Percentiles rank a stretch among this genome's conserved stretches.
Conservation (phyloP, 768 basidiomycete species). For the Kwoniella bestiolae region DNA sequence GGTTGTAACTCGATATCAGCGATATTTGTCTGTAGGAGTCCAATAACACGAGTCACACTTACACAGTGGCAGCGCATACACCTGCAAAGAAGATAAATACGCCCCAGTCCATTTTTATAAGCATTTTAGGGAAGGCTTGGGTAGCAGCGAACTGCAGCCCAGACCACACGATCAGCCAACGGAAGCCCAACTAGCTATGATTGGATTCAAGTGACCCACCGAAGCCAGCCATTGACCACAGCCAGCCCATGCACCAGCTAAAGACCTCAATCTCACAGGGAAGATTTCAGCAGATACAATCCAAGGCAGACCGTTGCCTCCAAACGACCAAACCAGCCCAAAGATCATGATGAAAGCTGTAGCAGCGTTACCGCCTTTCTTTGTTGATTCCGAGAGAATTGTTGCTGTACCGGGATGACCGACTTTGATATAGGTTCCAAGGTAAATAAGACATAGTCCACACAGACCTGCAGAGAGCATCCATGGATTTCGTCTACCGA, state of each 20-base stretch:
- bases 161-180: background rate
- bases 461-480: constrained; percentile 60
- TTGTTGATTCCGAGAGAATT: constrained; percentile 10
- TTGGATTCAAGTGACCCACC: background rate
- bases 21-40: background rate
- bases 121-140: constrained; percentile 55
- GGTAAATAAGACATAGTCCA: constrained; percentile 60
- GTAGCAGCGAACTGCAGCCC: constrained; percentile 46
- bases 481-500: constrained; percentile 61
- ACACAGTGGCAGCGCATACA: constrained; percentile 38
- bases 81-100: constrained; percentile 52
- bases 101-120: constrained; percentile 46
- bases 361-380: constrained; percentile 45
- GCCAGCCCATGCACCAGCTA: constrained; percentile 44
- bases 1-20: background rate
- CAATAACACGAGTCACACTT: constrained; percentile 6
- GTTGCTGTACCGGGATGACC: constrained; percentile 50
- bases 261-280: constrained; percentile 35
- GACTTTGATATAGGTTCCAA: constrained; percentile 61
- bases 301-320: constrained; percentile 62
- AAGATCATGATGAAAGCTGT: constrained; percentile 44
- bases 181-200: constrained; percentile 18
- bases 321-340: constrained; percentile 27
- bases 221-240: constrained; percentile 34
- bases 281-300: constrained; percentile 59